Conservation (phyloP, 2,329 filamentous ascomycete species). For the Lasiodiplodia gonubiensis region DNA sequence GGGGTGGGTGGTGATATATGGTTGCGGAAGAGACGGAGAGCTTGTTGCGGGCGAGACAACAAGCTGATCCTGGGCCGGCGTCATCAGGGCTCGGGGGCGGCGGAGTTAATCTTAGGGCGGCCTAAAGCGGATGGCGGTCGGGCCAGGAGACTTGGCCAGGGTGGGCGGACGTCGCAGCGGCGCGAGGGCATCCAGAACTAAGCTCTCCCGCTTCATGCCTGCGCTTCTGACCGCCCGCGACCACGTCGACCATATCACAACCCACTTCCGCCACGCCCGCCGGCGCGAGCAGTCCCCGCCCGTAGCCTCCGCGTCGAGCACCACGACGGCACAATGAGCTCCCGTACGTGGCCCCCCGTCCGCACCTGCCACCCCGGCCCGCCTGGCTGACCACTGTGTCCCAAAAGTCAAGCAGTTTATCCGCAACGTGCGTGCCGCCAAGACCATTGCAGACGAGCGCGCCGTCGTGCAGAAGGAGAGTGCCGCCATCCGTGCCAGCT, state of each 20-base stretch:
- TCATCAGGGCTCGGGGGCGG: slow-evolving; percentile 19
- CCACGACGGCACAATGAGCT: slow-evolving; percentile 61
- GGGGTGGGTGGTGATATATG: neutral
- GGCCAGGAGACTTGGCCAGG: slow-evolving; percentile 23
- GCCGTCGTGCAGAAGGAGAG: slow-evolving; percentile 99
- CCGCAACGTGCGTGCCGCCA: slow-evolving; percentile 96
- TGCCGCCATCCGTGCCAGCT: slow-evolving; percentile 94
- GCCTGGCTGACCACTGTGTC: slow-evolving; percentile 30
- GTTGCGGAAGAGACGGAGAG: slow-evolving; percentile 22
- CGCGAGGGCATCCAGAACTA: neutral
- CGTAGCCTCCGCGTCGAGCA: slow-evolving; percentile 43
- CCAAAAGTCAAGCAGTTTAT: slow-evolving; percentile 96
- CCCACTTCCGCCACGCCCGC: slow-evolving; percentile 6
- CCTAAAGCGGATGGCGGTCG: slow-evolving; percentile 23
- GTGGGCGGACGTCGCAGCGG: neutral
- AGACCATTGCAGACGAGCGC: slow-evolving; percentile 98
- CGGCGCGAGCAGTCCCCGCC: slow-evolving; percentile 13
- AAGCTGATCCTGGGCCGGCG: slow-evolving; percentile 25
- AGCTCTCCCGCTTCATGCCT: slow-evolving; percentile 21
- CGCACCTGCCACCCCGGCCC: slow-evolving; percentile 34
- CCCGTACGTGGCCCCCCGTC: slow-evolving; percentile 53
- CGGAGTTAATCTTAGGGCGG: slow-evolving; percentile 11
- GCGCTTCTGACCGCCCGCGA: slow-evolving; percentile 11
- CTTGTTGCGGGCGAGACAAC: slow-evolving; percentile 10
- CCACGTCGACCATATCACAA: slow-evolving; percentile 4